Conservation (phyloP, 495 filamentous ascomycete genomes). For the Aspergillus bertholletiae region DNA sequence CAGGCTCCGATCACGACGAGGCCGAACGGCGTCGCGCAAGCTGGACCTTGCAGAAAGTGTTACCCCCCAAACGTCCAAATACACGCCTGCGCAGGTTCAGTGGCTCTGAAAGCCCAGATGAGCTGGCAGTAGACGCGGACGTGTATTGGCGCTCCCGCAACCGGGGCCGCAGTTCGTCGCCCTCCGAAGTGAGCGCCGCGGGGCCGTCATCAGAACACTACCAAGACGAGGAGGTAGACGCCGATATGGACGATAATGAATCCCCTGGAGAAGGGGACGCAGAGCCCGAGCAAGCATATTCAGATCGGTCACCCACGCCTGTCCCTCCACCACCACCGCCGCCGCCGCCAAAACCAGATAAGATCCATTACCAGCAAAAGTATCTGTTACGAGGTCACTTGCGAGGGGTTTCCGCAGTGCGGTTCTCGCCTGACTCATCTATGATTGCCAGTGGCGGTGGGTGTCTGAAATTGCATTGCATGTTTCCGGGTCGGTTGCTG, state of each 20-base stretch:
- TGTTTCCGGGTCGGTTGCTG: constrained; percentile 1
- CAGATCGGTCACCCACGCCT: constrained; percentile 31
- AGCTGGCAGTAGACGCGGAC: constrained; percentile 37
- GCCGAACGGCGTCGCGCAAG: constrained; percentile 37
- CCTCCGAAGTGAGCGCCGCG: constrained; percentile 16
- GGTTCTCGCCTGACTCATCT: constrained; percentile 82
- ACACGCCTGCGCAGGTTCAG: constrained; percentile 27
- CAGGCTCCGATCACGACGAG: constrained; percentile 40
- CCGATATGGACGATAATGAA: constrained; percentile 15
- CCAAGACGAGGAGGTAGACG: constrained; percentile 8
- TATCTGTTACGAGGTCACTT: constrained; percentile 71
- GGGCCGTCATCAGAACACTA: constrained; percentile 8
- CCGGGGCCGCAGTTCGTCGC: constrained; percentile 22
- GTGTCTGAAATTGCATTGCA: constrained; percentile 16
- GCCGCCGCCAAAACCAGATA: constrained; percentile 41
- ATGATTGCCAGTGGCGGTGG: constrained; percentile 86
- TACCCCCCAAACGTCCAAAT: constrained; percentile 35
- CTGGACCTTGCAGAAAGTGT: constrained; percentile 32
- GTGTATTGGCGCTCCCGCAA: constrained; percentile 38
- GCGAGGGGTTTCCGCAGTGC: constrained; percentile 76
- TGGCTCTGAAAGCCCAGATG: constrained; percentile 45
- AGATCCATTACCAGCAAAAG: constrained; percentile 56
- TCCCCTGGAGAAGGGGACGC: constrained; percentile 4
- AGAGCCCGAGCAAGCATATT: constrained; percentile 8
- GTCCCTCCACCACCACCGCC: constrained; percentile 37